Evolutionary conservation across 176 grass and related monocot species (phyloP).

Genomic region (Hyparrhenia diplandra): DNA sequence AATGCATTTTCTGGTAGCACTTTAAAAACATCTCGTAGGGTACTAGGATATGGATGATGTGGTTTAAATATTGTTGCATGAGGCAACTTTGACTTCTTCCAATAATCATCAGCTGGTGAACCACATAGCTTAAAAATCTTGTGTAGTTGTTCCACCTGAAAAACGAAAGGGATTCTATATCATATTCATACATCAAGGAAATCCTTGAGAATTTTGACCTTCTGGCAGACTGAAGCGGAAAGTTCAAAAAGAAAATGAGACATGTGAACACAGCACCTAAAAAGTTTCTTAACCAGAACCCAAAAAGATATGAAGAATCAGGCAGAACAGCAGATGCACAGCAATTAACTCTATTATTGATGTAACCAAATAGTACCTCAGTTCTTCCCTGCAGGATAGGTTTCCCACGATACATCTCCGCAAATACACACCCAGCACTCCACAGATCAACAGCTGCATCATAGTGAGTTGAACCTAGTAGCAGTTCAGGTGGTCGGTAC

Average conservation of each 20-base stretch:
- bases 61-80: slow-evolving; percentile 93
- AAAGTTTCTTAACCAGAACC: background rate
- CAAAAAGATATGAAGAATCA: background rate
- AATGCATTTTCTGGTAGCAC: slow-evolving; percentile 59
- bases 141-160: slow-evolving; percentile 95
- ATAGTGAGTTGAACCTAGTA: slow-evolving; percentile 94
- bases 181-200: background rate
- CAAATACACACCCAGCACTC: slow-evolving; percentile 96
- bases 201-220: background rate
- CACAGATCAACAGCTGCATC: slow-evolving; percentile 90
- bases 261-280: background rate
- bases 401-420: slow-evolving; percentile 70
- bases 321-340: background rate
- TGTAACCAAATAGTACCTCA: slow-evolving; percentile 52
- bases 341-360: background rate
- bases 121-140: slow-evolving; percentile 99
- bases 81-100: slow-evolving; percentile 89
- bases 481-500: slow-evolving; percentile 93
- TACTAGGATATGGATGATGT: slow-evolving; percentile 68
- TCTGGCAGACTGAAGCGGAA: background rate
- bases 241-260: background rate
- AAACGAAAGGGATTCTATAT: slow-evolving; percentile 8
- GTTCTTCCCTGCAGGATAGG: slow-evolving; percentile 95
- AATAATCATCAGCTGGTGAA: slow-evolving; percentile 85
- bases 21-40: slow-evolving; percentile 54